phyloP scores from a whole-genome alignment of 139 green algal species.

The Desmodesmus armatus region DNA sequence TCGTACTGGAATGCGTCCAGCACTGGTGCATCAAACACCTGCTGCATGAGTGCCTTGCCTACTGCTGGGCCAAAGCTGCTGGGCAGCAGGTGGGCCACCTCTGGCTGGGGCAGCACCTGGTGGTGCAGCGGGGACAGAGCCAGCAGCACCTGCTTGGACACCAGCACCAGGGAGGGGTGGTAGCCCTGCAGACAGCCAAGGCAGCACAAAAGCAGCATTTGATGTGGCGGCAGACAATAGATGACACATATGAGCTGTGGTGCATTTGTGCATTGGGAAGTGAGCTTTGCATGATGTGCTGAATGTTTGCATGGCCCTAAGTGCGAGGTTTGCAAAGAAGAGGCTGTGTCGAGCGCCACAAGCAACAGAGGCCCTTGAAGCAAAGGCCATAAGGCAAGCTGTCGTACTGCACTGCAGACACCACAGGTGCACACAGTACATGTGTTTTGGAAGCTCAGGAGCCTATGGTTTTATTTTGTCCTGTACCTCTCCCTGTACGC shows the following conservation, averaged over 20 bases:
- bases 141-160: slow-evolving; percentile 28
- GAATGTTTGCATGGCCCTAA: neutral
- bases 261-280: neutral
- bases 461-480: neutral
- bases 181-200: neutral
- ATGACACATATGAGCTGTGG: neutral
- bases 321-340: neutral
- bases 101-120: neutral
- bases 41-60: neutral
- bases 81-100: neutral
- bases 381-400: neutral
- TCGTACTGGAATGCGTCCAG: neutral
- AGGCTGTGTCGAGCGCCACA: neutral
- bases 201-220: neutral
- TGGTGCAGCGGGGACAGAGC: slow-evolving; percentile 21
- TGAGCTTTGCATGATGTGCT: neutral
- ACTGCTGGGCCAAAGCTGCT: slow-evolving; percentile 1
- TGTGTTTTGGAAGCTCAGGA: neutral
- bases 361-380: neutral
- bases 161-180: neutral
- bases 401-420: neutral
- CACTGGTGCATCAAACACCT: neutral
- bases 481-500: too few species aligned
- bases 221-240: neutral
- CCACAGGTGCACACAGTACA: neutral